A percentile compares a stretch with the other conserved stretches of the same genome.
phyloP scores from a whole-genome alignment of 2,329 filamentous ascomycete genomes.

The Periconia sp. region DNA sequence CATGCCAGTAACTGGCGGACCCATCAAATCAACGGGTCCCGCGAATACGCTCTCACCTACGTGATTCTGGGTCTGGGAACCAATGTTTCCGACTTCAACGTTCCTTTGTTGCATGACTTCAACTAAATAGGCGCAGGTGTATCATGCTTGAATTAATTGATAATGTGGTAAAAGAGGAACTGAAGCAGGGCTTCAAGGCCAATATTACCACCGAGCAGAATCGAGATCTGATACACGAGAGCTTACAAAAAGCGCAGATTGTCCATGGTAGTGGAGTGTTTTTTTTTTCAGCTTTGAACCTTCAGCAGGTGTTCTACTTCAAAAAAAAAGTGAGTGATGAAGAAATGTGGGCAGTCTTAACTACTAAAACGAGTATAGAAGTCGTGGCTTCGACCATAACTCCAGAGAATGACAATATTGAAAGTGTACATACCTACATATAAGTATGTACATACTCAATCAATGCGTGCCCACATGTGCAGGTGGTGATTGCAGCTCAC shows the following conservation, averaged over 20 bases:
- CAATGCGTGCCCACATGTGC: too few relatives aligned
- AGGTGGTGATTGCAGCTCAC: background rate
- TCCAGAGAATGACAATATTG: too few relatives aligned
- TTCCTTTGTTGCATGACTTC: slow-evolving; percentile 44
- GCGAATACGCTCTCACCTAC: slow-evolving; percentile 49
- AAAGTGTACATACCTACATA: too few relatives aligned
- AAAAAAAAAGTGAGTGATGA: too few relatives aligned
- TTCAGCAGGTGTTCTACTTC: too few relatives aligned
- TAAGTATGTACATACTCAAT: too few relatives aligned
- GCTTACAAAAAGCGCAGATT: slow-evolving; percentile 50
- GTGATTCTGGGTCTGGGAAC: slow-evolving; percentile 50
- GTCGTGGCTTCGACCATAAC: too few relatives aligned
- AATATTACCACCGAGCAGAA: slow-evolving; percentile 17
- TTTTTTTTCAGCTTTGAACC: slow-evolving; percentile 6
- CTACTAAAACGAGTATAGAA: too few relatives aligned
- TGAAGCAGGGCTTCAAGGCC: slow-evolving; percentile 19
- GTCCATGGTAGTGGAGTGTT: slow-evolving; percentile 43
- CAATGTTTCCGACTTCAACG: slow-evolving; percentile 49
- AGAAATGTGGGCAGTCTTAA: slow-evolving; percentile 45
- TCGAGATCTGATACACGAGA: slow-evolving; percentile 45
- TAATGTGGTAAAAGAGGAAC: slow-evolving; percentile 18
- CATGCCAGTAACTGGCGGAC: slow-evolving; percentile 49
- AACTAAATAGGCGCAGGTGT: slow-evolving; percentile 54
- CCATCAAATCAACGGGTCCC: slow-evolving; percentile 45
- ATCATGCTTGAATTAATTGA: slow-evolving; percentile 50